A percentile compares a stretch with the other conserved stretches of the same genome.
These are phyloP conservation scores for Ogataea henricii DNA, from an alignment of 805 yeast genomes.

Conservation along the genomic window DNA sequence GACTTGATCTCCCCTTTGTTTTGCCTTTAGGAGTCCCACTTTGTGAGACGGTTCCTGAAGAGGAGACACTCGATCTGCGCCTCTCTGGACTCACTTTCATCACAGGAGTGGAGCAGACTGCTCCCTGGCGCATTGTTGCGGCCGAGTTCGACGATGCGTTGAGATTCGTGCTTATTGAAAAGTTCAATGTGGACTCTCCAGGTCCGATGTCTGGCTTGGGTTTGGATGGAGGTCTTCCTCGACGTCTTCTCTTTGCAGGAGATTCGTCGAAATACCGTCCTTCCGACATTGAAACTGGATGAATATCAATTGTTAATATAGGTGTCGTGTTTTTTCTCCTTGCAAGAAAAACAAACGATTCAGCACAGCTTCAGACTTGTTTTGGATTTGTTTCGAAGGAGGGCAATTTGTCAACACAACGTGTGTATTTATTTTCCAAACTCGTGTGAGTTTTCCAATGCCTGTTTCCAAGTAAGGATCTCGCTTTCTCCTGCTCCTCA, in stretches of 20 bases:
- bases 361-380: conserved; percentile 4
- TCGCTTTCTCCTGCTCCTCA: no score
- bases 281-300: conserved; percentile 20
- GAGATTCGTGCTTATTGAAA: conserved; percentile 23
- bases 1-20: conserved; percentile 1
- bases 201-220: conserved; percentile 21
- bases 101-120: conserved; percentile 34
- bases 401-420: conserved; percentile 1
- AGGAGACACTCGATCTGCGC: conserved; percentile 17
- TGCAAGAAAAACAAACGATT: no score
- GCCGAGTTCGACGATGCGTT: conserved; percentile 32
- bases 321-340: neutral
- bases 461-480: neutral
- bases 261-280: conserved; percentile 20
- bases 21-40: conserved; percentile 15
- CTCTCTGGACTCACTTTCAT: conserved; percentile 35
- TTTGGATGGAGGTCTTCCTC: conserved; percentile 35
- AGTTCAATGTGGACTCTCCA: conserved; percentile 31
- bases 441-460: no score
- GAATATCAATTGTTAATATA: neutral
- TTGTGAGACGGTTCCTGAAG: conserved; percentile 18
- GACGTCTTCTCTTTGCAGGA: conserved; percentile 27
- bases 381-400: neutral
- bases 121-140: conserved; percentile 31
- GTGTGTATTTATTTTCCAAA: neutral